These are phyloP conservation scores for Diaporthe ilicicola DNA, from an alignment of 2,329 filamentous ascomycete genomes.

Conservation along the genomic window DNA sequence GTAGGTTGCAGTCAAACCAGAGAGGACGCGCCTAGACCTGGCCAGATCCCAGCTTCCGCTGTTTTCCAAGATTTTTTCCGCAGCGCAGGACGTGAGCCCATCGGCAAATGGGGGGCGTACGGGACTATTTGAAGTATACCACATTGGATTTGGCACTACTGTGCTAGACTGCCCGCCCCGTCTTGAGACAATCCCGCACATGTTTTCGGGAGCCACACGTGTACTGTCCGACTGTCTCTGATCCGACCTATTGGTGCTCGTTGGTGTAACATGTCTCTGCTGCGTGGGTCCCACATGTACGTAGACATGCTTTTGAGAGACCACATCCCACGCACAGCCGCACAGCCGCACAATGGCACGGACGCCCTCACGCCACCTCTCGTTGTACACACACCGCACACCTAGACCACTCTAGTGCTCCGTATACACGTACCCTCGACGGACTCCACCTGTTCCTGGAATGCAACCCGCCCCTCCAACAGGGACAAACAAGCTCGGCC, in stretches of 20 bases:
- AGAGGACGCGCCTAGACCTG: constrained; percentile 1
- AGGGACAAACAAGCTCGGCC: constrained; percentile 15
- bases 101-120: neutral
- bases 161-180: neutral
- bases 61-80: neutral
- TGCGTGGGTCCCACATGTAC: neutral
- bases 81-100: neutral
- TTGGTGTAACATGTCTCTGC: neutral
- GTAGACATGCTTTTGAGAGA: neutral
- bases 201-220: neutral
- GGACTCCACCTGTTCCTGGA: constrained; percentile 20
- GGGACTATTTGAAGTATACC: constrained; percentile 16
- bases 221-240: neutral
- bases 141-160: neutral
- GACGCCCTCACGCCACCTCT: neutral
- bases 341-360: too few species aligned
- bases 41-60: neutral
- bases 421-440: neutral
- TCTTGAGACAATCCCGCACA: neutral
- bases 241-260: neutral
- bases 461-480: constrained; percentile 19
- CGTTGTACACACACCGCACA: neutral
- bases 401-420: neutral
- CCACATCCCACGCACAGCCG: neutral
- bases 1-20: neutral